phyloP scores from a whole-genome alignment of 192 early-diverging fungal species.

The Gamsiella multidivaricata region DNA sequence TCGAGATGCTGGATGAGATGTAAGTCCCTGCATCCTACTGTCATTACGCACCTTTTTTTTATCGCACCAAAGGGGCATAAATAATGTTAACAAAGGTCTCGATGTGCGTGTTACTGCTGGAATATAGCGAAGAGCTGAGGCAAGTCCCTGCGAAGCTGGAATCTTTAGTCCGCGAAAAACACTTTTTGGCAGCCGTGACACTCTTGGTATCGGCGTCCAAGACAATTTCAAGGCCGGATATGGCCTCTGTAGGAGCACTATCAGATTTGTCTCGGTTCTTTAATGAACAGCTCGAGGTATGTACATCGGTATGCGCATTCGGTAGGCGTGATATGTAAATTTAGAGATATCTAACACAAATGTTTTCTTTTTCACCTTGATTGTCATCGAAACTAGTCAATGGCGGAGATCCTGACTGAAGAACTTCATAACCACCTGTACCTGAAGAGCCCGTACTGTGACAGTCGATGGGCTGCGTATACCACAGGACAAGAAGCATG shows the following conservation, averaged over 20 bases:
- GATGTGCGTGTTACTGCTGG: background rate
- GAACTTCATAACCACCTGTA: conserved; percentile 85
- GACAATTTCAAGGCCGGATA: conserved; percentile 70
- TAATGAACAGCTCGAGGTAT: conserved; percentile 63
- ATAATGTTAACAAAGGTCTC: background rate
- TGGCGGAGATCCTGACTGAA: conserved; percentile 74
- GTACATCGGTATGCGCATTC: background rate
- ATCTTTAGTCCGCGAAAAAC: conserved; percentile 68
- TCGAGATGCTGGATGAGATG: conserved; percentile 78
- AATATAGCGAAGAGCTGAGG: conserved; percentile 71
- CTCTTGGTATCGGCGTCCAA: conserved; percentile 72
- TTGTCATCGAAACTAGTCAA: conserved; percentile 45
- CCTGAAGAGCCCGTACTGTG: conserved; percentile 81
- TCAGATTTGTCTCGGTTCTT: conserved; percentile 74
- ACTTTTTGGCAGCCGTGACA: conserved; percentile 74
- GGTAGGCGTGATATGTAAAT: background rate
- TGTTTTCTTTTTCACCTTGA: background rate
- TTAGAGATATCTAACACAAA: background rate
- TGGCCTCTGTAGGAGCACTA: conserved; percentile 76
- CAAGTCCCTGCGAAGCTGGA: conserved; percentile 73
- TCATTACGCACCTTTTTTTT: background rate
- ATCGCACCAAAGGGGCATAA: background rate
- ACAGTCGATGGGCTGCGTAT: conserved; percentile 69
- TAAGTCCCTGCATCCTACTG: conserved; percentile 20
- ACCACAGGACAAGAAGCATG: conserved; percentile 63